Conservation (phyloP, 2,329 filamentous ascomycete genomes). For the Botrytis fabae region DNA sequence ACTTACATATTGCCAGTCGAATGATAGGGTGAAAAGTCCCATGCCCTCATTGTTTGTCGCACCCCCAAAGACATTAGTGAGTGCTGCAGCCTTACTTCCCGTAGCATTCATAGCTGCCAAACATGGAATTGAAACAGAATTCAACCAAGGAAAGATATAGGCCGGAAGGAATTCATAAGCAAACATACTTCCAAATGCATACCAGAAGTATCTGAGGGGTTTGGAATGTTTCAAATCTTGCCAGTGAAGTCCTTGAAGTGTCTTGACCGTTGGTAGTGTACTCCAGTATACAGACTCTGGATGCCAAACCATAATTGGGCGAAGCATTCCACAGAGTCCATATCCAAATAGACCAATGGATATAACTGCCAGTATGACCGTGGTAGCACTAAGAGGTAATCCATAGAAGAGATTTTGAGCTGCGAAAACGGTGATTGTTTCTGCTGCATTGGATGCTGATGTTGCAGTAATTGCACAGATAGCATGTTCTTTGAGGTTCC, state of each 20-base stretch:
- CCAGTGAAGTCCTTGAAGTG: conserved; percentile 46
- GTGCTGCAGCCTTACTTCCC: conserved; percentile 40
- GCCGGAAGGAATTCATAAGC: conserved; percentile 52
- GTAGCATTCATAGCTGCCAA: conserved; percentile 44
- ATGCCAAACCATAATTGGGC: conserved; percentile 49
- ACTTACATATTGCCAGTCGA: conserved; percentile 52
- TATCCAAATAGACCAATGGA: conserved; percentile 53
- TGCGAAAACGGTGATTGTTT: conserved; percentile 46
- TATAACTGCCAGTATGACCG: conserved; percentile 48
- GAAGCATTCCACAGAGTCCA: conserved; percentile 50
- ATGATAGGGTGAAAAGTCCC: conserved; percentile 45
- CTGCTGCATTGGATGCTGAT: conserved; percentile 52
- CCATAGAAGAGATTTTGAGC: conserved; percentile 51
- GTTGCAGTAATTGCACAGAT: conserved; percentile 56
- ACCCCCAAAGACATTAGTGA: conserved; percentile 52
- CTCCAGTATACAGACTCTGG: conserved; percentile 51
- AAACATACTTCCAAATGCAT: conserved; percentile 46
- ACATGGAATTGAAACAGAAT: conserved; percentile 48
- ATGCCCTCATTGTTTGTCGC: conserved; percentile 48
- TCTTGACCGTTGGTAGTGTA: conserved; percentile 43
- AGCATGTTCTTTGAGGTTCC: conserved; percentile 57
- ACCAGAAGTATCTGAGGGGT: conserved; percentile 46
- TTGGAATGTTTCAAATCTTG: conserved; percentile 44
- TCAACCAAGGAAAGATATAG: conserved; percentile 49
- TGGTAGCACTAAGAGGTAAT: conserved; percentile 43